A percentile compares a stretch with the other conserved stretches of the same genome.
Conservation (phyloP, 257 asterid genomes). For the Petunia axillaris region DNA sequence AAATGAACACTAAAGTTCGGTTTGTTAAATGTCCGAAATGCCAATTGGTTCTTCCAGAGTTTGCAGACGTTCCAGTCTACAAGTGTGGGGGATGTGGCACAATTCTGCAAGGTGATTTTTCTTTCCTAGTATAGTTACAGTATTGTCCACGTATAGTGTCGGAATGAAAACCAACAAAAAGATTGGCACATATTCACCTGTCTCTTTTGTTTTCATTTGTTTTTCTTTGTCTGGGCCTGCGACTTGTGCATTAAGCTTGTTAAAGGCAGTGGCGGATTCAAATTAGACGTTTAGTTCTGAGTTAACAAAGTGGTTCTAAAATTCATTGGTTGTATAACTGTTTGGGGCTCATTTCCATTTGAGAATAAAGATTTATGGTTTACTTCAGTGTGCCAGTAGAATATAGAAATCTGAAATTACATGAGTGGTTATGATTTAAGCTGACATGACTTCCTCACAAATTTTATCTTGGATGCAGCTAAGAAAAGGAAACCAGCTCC, state of each 20-base stretch:
- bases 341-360: not conserved
- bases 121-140: not conserved
- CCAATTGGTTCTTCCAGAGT: conserved; percentile 62
- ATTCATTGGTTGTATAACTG: conserved; percentile 1
- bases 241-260: not conserved
- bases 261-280: not conserved
- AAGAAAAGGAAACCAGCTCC: conserved; percentile 46
- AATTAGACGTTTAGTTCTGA: too few relatives aligned
- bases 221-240: not conserved
- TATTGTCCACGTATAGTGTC: not conserved
- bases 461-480: conserved; percentile 53
- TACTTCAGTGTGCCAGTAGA: not conserved
- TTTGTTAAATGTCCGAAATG: conserved; percentile 81
- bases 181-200: not conserved
- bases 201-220: not conserved
- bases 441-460: conserved; percentile 12
- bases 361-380: not conserved
- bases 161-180: not conserved
- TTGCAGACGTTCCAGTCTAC: conserved; percentile 59
- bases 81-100: conserved; percentile 87
- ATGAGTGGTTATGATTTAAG: conserved; percentile 13
- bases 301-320: too few relatives aligned
- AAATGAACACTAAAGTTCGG: conserved; percentile 55
- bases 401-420: not conserved
- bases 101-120: conserved; percentile 61